phyloP scores from a whole-genome alignment of 228 moss, liverwort and hornwort genomes.

The Sphagnum fallax region DNA sequence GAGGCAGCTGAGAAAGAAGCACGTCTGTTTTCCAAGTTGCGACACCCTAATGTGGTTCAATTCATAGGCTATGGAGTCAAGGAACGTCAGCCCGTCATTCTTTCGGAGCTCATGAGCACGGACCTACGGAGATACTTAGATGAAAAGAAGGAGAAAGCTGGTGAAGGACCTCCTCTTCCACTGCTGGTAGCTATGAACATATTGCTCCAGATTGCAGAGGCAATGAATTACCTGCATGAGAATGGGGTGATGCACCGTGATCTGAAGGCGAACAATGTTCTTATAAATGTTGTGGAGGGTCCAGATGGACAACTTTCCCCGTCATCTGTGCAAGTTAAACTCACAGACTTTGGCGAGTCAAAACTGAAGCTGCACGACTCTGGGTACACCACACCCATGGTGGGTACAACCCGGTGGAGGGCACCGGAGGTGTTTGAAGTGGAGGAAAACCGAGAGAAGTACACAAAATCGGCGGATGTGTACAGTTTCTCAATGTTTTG shows the following conservation, averaged over 20 bases:
- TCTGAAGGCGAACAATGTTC: conserved; percentile 27
- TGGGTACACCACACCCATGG: too few relatives aligned
- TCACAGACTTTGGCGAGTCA: conserved; percentile 33
- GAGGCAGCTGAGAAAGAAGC: conserved; percentile 22
- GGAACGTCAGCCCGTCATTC: conserved; percentile 20
- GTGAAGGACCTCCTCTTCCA: conserved; percentile 10
- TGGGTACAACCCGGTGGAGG: conserved; percentile 14
- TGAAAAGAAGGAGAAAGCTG: conserved; percentile 7
- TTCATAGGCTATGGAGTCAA: conserved; percentile 30
- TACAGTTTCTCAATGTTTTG: conserved; percentile 47
- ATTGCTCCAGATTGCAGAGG: conserved; percentile 32
- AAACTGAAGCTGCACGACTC: conserved; percentile 11
- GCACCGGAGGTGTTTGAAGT: conserved; percentile 28
- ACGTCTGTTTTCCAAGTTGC: conserved; percentile 11
- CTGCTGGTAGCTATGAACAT: conserved; percentile 32
- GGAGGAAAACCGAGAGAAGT: conserved; percentile 17
- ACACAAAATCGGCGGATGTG: conserved; percentile 38
- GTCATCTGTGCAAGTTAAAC: conserved; percentile 30
- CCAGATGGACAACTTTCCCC: conserved; percentile 13
- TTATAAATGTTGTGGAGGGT: conserved; percentile 12
- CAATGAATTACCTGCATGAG: conserved; percentile 45
- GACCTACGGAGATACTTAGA: conserved; percentile 19
- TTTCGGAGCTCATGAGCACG: conserved; percentile 30
- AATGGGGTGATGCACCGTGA: conserved; percentile 24
- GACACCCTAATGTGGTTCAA: conserved; percentile 36